phyloP scores from a whole-genome alignment of 441 rosid species.

The Croton setiger region DNA sequence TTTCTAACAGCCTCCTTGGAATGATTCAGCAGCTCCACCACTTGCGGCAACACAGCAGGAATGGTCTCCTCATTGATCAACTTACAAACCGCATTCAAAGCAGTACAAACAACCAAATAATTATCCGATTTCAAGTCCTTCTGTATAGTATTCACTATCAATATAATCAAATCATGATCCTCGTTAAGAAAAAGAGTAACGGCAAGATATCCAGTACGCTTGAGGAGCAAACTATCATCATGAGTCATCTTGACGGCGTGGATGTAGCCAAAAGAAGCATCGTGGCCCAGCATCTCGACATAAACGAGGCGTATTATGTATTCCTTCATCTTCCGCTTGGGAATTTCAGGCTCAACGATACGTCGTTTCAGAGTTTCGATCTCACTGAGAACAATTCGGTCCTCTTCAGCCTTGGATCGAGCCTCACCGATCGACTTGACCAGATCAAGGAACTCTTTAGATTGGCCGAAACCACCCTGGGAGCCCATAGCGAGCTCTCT shows the following conservation, averaged over 20 bases:
- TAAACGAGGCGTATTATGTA: constrained; percentile 80
- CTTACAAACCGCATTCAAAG: constrained; percentile 83
- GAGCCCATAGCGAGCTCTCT: constrained; percentile 99
- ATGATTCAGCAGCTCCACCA: constrained; percentile 75
- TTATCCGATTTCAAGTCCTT: constrained; percentile 95
- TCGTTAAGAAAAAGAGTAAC: constrained; percentile 89
- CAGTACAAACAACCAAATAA: constrained; percentile 81
- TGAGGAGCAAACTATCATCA: constrained; percentile 69
- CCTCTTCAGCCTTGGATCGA: constrained; percentile 98
- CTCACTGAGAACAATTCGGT: constrained; percentile 84
- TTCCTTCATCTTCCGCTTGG: constrained; percentile 96
- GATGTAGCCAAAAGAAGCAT: constrained; percentile 94
- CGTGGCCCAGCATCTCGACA: constrained; percentile 98
- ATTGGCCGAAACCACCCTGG: constrained; percentile 92
- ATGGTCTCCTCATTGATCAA: constrained; percentile 97
- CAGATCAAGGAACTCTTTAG: constrained; percentile 94
- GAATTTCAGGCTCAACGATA: constrained; percentile 78
- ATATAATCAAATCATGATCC: constrained; percentile 88
- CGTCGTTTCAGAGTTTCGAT: constrained; percentile 87
- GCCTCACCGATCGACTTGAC: constrained; percentile 98
- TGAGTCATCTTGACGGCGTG: constrained; percentile 99
- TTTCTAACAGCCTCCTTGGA: constrained; percentile 91
- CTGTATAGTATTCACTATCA: constrained; percentile 95
- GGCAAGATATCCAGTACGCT: constrained; percentile 94
- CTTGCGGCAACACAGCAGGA: constrained; percentile 90